Percentiles rank a stretch among this genome's conserved stretches.
Evolutionary conservation across 768 basidiomycete genomes (phyloP).

Genomic region (Chalciporus pseudorubinellus): DNA sequence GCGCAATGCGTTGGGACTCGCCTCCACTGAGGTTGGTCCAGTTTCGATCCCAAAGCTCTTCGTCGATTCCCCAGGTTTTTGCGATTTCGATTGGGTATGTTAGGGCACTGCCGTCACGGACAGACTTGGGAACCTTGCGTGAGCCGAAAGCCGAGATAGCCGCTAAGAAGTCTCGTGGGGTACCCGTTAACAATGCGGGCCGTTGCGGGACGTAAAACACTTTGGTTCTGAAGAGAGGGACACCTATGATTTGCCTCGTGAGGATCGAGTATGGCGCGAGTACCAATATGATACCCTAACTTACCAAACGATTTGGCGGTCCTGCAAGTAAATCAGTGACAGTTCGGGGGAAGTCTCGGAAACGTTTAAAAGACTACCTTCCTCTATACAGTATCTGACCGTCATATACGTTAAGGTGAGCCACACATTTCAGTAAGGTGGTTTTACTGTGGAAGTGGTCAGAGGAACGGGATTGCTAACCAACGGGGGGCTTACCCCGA

Average conservation of each 20-base stretch:
- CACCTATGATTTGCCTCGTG: slow-evolving; percentile 43
- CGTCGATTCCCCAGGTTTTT: slow-evolving; percentile 62
- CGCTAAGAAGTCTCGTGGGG: slow-evolving; percentile 69
- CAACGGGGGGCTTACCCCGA: slow-evolving; percentile 49
- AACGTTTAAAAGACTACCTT: slow-evolving; percentile 43
- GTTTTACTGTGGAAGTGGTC: slow-evolving; percentile 46
- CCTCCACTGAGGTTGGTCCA: slow-evolving; percentile 86
- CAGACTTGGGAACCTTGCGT: slow-evolving; percentile 32
- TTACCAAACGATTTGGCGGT: slow-evolving; percentile 49
- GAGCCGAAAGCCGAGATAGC: slow-evolving; percentile 52
- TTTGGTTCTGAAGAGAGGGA: slow-evolving; percentile 73
- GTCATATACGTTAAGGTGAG: slow-evolving; percentile 70
- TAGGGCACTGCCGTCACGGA: slow-evolving; percentile 22
- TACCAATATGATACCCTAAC: slow-evolving; percentile 9
- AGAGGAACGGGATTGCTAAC: background rate
- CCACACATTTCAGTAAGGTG: slow-evolving; percentile 80
- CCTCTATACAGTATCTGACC: slow-evolving; percentile 66
- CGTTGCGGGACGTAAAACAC: slow-evolving; percentile 88
- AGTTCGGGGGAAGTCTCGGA: background rate
- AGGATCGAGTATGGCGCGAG: background rate
- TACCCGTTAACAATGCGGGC: slow-evolving; percentile 80
- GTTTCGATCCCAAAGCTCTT: slow-evolving; percentile 70
- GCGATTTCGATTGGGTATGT: slow-evolving; percentile 53
- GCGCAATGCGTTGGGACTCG: slow-evolving; percentile 78
- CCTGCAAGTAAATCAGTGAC: slow-evolving; percentile 30